These are phyloP conservation scores for Moesziomyces aphidis DNA, from an alignment of 1,284 basidiomycete genomes.

Conservation along the genomic window DNA sequence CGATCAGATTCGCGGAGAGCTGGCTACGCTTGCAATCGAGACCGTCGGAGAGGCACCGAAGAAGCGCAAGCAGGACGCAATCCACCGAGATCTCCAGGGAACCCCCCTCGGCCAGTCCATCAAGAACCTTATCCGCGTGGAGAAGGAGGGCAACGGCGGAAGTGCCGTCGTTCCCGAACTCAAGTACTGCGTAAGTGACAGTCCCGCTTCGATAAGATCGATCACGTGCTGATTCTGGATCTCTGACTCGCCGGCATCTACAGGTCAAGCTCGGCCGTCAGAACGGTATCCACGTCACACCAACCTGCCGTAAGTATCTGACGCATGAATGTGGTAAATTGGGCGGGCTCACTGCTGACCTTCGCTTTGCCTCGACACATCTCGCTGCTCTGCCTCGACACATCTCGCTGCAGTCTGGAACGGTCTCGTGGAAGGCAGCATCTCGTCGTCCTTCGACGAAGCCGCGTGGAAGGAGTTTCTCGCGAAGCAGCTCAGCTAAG, in stretches of 20 bases:
- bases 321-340: no score
- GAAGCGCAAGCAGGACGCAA: slow-evolving; percentile 59
- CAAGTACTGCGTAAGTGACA: slow-evolving; percentile 76
- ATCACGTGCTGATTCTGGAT: not conserved
- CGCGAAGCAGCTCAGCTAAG: slow-evolving; percentile 72
- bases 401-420: slow-evolving; percentile 44
- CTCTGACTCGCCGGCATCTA: slow-evolving; percentile 1
- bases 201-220: not conserved
- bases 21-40: slow-evolving; percentile 74
- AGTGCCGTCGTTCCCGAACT: slow-evolving; percentile 82
- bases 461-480: slow-evolving; percentile 89
- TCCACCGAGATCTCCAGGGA: slow-evolving; percentile 70
- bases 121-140: slow-evolving; percentile 76
- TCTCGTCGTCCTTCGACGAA: slow-evolving; percentile 85
- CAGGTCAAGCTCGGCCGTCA: slow-evolving; percentile 85
- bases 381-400: no score
- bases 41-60: slow-evolving; percentile 69
- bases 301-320: slow-evolving; percentile 73
- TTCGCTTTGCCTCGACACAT: no score
- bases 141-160: slow-evolving; percentile 78
- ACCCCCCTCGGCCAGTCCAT: slow-evolving; percentile 69
- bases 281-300: slow-evolving; percentile 91
- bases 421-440: slow-evolving; percentile 81
- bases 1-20: slow-evolving; percentile 79
- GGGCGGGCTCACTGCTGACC: no score